Conservation (phyloP, 371 early-diverging fungal species). For the Mortierella sp. region DNA sequence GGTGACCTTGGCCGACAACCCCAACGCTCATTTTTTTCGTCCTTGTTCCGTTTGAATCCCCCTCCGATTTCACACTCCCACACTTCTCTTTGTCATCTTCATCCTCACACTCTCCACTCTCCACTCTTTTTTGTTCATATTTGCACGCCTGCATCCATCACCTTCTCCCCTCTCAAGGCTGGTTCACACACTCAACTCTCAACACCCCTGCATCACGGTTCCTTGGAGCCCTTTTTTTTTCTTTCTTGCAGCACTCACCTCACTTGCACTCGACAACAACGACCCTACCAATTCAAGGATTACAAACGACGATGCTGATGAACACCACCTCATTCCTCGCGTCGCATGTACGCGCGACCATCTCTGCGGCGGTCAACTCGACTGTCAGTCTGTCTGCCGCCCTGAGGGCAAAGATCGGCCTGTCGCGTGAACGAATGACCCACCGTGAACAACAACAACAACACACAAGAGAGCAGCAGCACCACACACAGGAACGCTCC, state of each 20-base stretch:
- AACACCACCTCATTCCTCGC: slow-evolving; percentile 51
- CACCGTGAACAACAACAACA: neutral
- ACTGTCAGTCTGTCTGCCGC: slow-evolving; percentile 27
- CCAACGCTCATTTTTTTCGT: neutral
- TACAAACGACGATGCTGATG: slow-evolving; percentile 35
- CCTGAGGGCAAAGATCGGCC: slow-evolving; percentile 34
- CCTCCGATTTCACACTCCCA: neutral
- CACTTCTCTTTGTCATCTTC: slow-evolving; percentile 4
- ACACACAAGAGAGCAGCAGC: neutral
- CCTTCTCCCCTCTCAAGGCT: slow-evolving; percentile 8
- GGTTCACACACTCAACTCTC: neutral
- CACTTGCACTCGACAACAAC: neutral
- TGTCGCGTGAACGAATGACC: neutral
- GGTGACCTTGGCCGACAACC: neutral
- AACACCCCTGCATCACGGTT: neutral
- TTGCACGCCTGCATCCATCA: neutral
- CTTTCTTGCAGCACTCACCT: neutral
- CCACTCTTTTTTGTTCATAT: neutral
- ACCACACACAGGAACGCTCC: neutral
- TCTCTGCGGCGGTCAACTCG: slow-evolving; percentile 45
- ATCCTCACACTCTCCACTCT: neutral
- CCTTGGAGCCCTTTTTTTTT: neutral
- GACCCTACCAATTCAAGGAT: neutral
- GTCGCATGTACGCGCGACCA: slow-evolving; percentile 41
- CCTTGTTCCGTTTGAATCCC: neutral